phyloP scores from a whole-genome alignment of 2,329 filamentous ascomycete genomes.

The Volutella citrinella region DNA sequence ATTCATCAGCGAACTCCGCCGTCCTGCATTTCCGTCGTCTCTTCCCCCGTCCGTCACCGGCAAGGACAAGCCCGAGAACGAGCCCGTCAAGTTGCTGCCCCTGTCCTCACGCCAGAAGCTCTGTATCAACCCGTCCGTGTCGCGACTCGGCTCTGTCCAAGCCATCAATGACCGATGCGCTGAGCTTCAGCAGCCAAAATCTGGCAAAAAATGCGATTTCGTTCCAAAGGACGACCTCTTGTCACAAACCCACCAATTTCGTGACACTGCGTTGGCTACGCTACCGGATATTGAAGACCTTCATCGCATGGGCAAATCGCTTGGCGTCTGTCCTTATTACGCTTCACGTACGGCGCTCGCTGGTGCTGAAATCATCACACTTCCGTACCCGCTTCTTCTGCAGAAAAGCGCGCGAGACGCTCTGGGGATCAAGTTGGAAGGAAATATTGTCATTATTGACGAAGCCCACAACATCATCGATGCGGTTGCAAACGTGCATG shows the following conservation, averaged over 20 bases:
- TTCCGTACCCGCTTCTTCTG: constrained; percentile 87
- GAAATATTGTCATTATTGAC: constrained; percentile 91
- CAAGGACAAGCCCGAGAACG: constrained; percentile 22
- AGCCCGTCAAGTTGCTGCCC: constrained; percentile 71
- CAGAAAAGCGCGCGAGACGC: constrained; percentile 87
- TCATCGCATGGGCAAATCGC: constrained; percentile 69
- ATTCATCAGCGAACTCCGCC: constrained; percentile 77
- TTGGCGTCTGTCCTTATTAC: constrained; percentile 92
- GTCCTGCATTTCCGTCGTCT: constrained; percentile 74
- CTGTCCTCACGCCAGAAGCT: constrained; percentile 82
- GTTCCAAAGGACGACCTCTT: constrained; percentile 77
- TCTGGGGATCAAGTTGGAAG: constrained; percentile 78
- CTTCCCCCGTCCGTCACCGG: constrained; percentile 46
- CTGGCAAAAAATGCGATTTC: constrained; percentile 64
- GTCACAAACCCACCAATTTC: constrained; percentile 71
- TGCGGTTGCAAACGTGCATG: constrained; percentile 83
- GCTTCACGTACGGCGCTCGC: constrained; percentile 84
- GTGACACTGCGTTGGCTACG: constrained; percentile 78
- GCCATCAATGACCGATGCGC: constrained; percentile 93
- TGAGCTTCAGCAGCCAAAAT: constrained; percentile 75
- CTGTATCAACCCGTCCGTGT: constrained; percentile 86
- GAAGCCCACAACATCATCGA: constrained; percentile 99
- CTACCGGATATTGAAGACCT: constrained; percentile 94
- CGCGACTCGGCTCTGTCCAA: constrained; percentile 64
- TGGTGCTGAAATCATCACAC: constrained; percentile 81